Percentiles rank a stretch among this genome's conserved stretches.
These are phyloP conservation scores for Helotiales sp. DNA, from an alignment of 2,329 filamentous ascomycete genomes.

Conservation along the genomic window DNA sequence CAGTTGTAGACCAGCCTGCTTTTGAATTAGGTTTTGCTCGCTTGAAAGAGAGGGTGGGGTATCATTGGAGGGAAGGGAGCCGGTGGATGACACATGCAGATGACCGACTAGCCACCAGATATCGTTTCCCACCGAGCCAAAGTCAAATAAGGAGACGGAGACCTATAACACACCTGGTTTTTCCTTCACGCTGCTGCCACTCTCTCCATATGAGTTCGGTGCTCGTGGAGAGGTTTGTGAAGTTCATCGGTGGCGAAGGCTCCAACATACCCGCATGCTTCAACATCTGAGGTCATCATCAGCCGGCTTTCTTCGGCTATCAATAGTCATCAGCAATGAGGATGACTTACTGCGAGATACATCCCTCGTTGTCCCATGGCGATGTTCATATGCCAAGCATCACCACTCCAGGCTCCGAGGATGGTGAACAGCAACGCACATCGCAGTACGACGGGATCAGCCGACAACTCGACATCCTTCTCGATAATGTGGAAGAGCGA, in stretches of 20 bases:
- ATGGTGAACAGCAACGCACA: constrained; percentile 68
- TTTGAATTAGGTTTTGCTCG: constrained; percentile 9
- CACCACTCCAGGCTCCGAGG: constrained; percentile 70
- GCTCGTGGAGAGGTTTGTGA: constrained; percentile 43
- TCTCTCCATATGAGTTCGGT: constrained; percentile 57
- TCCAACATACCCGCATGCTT: constrained; percentile 69
- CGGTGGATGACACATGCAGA: constrained; percentile 4
- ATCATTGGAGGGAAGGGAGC: constrained; percentile 1
- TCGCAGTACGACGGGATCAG: constrained; percentile 63
- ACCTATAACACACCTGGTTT: constrained; percentile 52
- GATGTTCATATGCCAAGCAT: constrained; percentile 78
- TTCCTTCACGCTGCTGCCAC: constrained; percentile 65
- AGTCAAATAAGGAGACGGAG: background rate
- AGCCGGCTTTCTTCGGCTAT: background rate
- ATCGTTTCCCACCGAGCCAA: background rate
- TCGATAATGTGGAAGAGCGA: constrained; percentile 72
- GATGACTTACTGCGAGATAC: constrained; percentile 59
- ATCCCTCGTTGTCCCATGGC: constrained; percentile 72
- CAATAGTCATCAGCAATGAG: background rate
- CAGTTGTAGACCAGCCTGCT: constrained; percentile 70
- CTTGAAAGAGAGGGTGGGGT: background rate
- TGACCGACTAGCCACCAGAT: background rate
- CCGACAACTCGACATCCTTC: constrained; percentile 67
- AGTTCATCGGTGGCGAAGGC: constrained; percentile 43
- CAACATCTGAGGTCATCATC: constrained; percentile 52